Evolutionary conservation across 2,329 filamentous ascomycete species (phyloP), one percentile per base, ranked within the genome.

Genomic region (Sodiomyces alkalinus): DNA sequence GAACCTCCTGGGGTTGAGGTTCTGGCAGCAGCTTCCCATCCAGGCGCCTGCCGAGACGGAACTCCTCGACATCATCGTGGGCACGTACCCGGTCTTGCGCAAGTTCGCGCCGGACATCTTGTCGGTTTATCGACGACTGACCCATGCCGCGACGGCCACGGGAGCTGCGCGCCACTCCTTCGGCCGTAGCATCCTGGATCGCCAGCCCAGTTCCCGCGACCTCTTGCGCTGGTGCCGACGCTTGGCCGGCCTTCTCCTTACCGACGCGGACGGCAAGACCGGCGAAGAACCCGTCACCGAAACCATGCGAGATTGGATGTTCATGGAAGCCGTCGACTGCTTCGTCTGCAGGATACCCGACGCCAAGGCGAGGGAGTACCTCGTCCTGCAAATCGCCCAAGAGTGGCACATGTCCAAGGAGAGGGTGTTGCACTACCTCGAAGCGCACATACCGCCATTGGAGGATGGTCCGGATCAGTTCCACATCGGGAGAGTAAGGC

Each of bases 301-400:
- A 41, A 68, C 67, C 2, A 70, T 70, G 1, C 63, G 71, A 38
- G 79, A 94, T 43, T 74, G 79, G 42, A 92, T 96, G 52, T 94
- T 94, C 44, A 70, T 93, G 56, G 90, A 98, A 47, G 81, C 85
- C 1, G 66, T 90, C 29, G 90, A 98, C 51, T 92, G 86, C 46
- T 96, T 98, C 49, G 75, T 82, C 22, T 81, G 80, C 30, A 82
- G 79, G 45, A 60, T 90, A 25, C 76, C 79, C 7, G 77, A 77
- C 32, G 63, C 64, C 17, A 60, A 68, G 9, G 56, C 74, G 17
- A 71, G 74, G 27, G 55, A 59, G 26, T 53, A 60, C 4, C 56
- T 92, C 18, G 69, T 79, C 23, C 60, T 64, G 26, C 68, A 68
- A 24, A 82, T 96, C 35, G 86, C 86, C 1, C 74, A 92, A 52